phyloP scores from a whole-genome alignment of 306 rosid genomes.

The Betula pendula region DNA sequence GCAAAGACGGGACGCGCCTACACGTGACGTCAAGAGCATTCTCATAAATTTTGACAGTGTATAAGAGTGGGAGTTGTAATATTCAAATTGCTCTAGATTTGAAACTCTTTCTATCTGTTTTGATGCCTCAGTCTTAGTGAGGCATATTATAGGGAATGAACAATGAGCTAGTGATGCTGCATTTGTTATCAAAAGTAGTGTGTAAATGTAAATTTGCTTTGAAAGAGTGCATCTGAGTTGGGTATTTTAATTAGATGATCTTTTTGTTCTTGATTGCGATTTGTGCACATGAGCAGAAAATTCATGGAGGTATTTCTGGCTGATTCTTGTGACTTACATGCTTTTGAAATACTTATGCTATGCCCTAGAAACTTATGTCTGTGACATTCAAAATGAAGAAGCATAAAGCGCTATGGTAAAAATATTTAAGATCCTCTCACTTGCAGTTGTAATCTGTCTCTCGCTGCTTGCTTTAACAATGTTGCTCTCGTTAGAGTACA shows the following conservation, averaged over 20 bases:
- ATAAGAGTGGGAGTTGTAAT: background rate
- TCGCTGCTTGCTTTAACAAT: too few relatives aligned
- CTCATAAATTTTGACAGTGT: too few relatives aligned
- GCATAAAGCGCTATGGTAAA: too few relatives aligned
- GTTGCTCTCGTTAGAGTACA: too few relatives aligned
- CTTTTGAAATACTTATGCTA: background rate
- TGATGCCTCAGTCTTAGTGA: background rate
- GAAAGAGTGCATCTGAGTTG: background rate
- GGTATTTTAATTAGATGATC: background rate
- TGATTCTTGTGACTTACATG: background rate
- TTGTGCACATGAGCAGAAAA: too few relatives aligned
- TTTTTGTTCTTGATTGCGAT: background rate
- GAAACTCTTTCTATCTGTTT: background rate
- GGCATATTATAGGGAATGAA: background rate
- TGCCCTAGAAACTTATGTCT: background rate
- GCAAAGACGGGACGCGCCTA: too few relatives aligned
- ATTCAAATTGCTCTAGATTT: background rate
- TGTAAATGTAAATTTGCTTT: background rate
- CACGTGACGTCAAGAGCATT: too few relatives aligned
- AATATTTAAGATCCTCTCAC: too few relatives aligned
- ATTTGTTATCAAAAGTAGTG: background rate
- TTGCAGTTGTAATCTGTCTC: too few relatives aligned
- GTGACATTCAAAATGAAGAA: too few relatives aligned
- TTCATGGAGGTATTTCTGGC: background rate
- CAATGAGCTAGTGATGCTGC: background rate